Conservation (phyloP, 1,139 yeast genomes). For the Debaryomyces psychrophilus region DNA sequence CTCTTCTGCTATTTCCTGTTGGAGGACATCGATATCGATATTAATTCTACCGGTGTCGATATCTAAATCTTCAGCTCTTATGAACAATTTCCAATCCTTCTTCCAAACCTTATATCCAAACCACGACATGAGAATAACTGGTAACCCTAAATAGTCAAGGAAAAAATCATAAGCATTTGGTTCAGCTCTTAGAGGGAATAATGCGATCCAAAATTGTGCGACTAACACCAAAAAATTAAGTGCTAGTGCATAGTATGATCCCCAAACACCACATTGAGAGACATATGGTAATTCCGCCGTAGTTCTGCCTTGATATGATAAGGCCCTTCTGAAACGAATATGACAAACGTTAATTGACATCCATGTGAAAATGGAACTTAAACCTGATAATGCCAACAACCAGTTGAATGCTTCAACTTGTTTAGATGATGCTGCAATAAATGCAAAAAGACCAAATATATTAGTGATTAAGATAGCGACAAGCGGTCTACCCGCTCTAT, state of each 20-base stretch:
- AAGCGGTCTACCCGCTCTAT: slow-evolving; percentile 36
- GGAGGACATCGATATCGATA: slow-evolving; percentile 40
- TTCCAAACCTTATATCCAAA: slow-evolving; percentile 48
- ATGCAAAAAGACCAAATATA: slow-evolving; percentile 32
- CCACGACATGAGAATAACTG: slow-evolving; percentile 39
- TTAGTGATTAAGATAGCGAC: slow-evolving; percentile 34
- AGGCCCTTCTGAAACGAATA: slow-evolving; percentile 41
- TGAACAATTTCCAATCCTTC: slow-evolving; percentile 38
- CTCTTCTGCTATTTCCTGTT: slow-evolving; percentile 47
- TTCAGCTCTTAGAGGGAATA: slow-evolving; percentile 41
- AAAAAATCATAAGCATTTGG: slow-evolving; percentile 43
- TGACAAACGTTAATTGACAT: slow-evolving; percentile 40
- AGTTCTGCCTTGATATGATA: slow-evolving; percentile 34
- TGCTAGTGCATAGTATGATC: slow-evolving; percentile 53
- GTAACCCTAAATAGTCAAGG: slow-evolving; percentile 40
- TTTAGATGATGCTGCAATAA: slow-evolving; percentile 36
- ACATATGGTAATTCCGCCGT: slow-evolving; percentile 58
- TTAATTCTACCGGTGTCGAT: slow-evolving; percentile 43
- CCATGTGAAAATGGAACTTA: slow-evolving; percentile 45
- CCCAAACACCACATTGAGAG: slow-evolving; percentile 58
- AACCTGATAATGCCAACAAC: slow-evolving; percentile 43
- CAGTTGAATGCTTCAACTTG: slow-evolving; percentile 39
- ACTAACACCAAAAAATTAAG: slow-evolving; percentile 53
- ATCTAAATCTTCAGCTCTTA: slow-evolving; percentile 42
- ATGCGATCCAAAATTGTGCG: slow-evolving; percentile 54